These are phyloP conservation scores for Zoysia pacifica DNA, from an alignment of 176 grass and related monocot species.

Conservation along the genomic window DNA sequence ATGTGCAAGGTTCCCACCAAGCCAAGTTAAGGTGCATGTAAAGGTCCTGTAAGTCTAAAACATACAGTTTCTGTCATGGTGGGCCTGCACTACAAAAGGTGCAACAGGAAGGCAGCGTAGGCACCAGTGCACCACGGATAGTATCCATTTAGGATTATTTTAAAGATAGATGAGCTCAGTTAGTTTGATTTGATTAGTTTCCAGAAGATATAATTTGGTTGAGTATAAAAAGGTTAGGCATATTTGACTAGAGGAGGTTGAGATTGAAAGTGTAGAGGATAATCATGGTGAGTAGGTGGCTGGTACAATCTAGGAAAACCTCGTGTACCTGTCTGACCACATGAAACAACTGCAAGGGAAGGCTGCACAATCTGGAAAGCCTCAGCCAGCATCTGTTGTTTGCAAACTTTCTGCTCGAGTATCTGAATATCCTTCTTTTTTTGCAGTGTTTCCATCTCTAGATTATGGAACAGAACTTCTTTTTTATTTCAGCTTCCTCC, in stretches of 20 bases:
- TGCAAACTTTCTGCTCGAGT: conserved; percentile 39
- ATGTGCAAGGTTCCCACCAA: conserved; percentile 1
- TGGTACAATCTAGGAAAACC: background rate
- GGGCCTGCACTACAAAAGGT: too few species aligned
- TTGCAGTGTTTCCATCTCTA: conserved; percentile 42
- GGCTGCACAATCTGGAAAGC: conserved; percentile 40
- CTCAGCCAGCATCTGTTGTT: conserved; percentile 53
- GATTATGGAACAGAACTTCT: conserved; percentile 37
- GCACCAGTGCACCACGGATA: too few species aligned
- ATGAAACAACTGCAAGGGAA: conserved; percentile 28
- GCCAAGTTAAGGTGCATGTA: background rate
- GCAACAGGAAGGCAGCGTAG: too few species aligned
- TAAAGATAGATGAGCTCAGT: too few species aligned
- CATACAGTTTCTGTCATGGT: background rate
- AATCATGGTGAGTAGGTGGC: too few species aligned
- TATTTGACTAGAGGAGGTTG: too few species aligned
- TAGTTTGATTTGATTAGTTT: too few species aligned
- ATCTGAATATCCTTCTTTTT: conserved; percentile 35
- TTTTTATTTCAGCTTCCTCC: conserved; percentile 42
- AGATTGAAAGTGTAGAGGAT: too few species aligned
- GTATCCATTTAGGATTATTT: too few species aligned
- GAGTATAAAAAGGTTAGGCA: too few species aligned
- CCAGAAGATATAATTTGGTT: too few species aligned
- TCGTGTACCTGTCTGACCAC: conserved; percentile 37
- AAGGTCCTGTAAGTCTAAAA: background rate